Conservation (phyloP, 164 flowering plant species). For the Dillenia turbinata region DNA sequence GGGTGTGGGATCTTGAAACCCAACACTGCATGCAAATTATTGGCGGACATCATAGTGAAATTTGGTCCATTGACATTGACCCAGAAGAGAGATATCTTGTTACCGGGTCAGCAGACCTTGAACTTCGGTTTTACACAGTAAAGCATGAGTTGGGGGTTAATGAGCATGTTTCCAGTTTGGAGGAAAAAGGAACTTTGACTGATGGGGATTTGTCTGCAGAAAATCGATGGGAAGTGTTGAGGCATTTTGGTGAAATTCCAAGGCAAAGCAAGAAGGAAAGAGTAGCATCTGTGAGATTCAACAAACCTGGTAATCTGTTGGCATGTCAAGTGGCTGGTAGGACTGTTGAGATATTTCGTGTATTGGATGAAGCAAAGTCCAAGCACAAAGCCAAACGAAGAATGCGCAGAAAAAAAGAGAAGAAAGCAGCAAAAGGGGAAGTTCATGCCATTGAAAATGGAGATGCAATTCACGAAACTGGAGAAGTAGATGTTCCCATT, state of each 20-base stretch:
- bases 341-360: conserved; percentile 70
- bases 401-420: conserved; percentile 67
- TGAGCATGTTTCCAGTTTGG: conserved; percentile 8
- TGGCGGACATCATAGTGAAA: conserved; percentile 95
- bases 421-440: conserved; percentile 43
- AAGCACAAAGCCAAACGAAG: conserved; percentile 87
- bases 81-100: conserved; percentile 75
- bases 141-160: conserved; percentile 38
- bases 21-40: conserved; percentile 92
- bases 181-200: conserved; percentile 19
- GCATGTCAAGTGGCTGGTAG: conserved; percentile 97
- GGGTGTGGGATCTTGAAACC: conserved; percentile 96
- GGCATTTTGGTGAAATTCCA: conserved; percentile 73
- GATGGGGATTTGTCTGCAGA: conserved; percentile 23
- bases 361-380: conserved; percentile 72
- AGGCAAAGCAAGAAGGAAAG: conserved; percentile 86
- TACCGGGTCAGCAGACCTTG: conserved; percentile 83
- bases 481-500: conserved; percentile 24
- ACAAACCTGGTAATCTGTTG: conserved; percentile 70
- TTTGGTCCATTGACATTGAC: conserved; percentile 89
- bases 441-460: conserved; percentile 42
- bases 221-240: conserved; percentile 75
- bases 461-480: conserved; percentile 19
- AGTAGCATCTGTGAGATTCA: conserved; percentile 80
- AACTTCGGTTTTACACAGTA: conserved; percentile 68